Evolutionary conservation across 1,284 basidiomycete species (phyloP).

Genomic region (Stygiomarasmius scandens): DNA sequence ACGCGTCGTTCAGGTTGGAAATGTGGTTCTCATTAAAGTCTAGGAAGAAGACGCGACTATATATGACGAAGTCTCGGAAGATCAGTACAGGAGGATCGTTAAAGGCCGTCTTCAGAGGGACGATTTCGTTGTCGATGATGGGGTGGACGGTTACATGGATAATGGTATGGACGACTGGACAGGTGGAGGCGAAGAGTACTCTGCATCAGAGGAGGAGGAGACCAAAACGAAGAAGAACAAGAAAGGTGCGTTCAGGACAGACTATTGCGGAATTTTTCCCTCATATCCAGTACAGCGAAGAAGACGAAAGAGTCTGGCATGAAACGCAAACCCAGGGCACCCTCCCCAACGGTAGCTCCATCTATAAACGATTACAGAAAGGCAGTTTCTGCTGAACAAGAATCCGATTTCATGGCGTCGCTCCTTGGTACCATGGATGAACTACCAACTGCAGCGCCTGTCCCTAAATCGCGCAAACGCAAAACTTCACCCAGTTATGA

Average conservation of each 20-base stretch:
- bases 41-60: conserved; percentile 70
- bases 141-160: conserved; percentile 90
- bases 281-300: conserved; percentile 30
- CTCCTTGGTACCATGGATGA: conserved; percentile 72
- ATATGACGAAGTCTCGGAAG: conserved; percentile 93
- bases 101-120: conserved; percentile 84
- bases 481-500: conserved; percentile 66
- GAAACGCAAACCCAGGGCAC: conserved; percentile 35
- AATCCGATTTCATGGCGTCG: conserved; percentile 84
- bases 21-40: conserved; percentile 13
- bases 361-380: conserved; percentile 80
- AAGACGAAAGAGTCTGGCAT: conserved; percentile 40
- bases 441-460: conserved; percentile 32
- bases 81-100: conserved; percentile 88
- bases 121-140: conserved; percentile 97
- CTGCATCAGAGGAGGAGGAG: conserved; percentile 39
- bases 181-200: conserved; percentile 50
- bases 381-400: conserved; percentile 72
- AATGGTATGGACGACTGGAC: conserved; percentile 96
- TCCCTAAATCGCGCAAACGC: conserved; percentile 61
- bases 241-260: conserved; percentile 36
- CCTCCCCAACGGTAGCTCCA: conserved; percentile 52
- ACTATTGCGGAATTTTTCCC: conserved; percentile 20
- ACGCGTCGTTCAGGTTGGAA: background rate
- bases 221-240: conserved; percentile 42